Base-by-base conservation (phyloP, 345 rosid species). In the Lumnitzera racemosa region DNA sequence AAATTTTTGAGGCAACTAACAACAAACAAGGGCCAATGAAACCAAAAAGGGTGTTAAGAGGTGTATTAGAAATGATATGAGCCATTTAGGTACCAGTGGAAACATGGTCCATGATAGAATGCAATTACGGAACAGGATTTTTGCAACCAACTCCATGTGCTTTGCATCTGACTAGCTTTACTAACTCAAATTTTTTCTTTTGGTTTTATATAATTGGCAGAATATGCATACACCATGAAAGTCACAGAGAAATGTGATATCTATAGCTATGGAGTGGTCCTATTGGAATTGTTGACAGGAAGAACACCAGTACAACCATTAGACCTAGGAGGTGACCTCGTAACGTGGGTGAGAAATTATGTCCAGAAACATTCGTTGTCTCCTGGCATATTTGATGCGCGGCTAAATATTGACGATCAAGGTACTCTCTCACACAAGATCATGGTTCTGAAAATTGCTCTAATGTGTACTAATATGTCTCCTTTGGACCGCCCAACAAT, bases 151-250 rank as follows among this genome's bases (percentile, higher is more conserved):
- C 10, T 6, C 11, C 43, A 36, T 36, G 11, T 36, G 15, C 12
- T 41, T 54, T 47, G 17, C 25, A 57, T 24, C 8, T 47, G 50
- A 43, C 25, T 36, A 48, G 20, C 24, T 43, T 46, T 12, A 59
- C n/a, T 59, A 29, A 16, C 50, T 31, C 56, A 9, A 56, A 12
- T 13, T 27, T 27, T 27, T 27, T 27, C 5, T 27, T 24, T 56
- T 24, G 24, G 48, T 15, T 63, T 52, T 3, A 16, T 24, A 27
- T 53, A 25, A 52, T 31, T 56, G 56, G 50, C 83, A 85, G 98
- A 92, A 64, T 89, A 89, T 64, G 96, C 98, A 54, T 92, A 89
- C 67, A 89, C 98, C 15, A 83, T 89, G 98, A 92, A 92, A 67
- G 87, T 89, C 41, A 85, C 96, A 0, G 98, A 92, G 71, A 92